Conservation (phyloP, 2,329 filamentous ascomycete genomes). For the Ambrosiella xylebori region DNA sequence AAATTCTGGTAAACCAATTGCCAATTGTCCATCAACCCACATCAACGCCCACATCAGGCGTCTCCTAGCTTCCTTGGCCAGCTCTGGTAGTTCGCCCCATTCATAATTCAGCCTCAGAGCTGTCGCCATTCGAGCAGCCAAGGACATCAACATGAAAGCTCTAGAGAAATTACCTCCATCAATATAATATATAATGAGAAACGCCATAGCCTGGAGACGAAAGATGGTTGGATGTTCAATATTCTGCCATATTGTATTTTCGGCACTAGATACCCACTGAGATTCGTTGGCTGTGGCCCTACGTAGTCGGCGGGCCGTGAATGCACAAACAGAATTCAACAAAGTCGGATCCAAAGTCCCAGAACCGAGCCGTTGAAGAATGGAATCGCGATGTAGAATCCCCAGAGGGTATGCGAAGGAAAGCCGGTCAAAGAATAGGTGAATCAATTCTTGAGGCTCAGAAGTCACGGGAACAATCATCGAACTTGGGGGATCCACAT, state of each 20-base stretch:
- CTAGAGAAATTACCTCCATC: conserved; percentile 27
- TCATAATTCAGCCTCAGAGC: conserved; percentile 29
- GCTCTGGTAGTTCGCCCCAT: conserved; percentile 23
- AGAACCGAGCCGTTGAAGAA: conserved; percentile 41
- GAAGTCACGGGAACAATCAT: neutral
- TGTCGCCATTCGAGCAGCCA: conserved; percentile 27
- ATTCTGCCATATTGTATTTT: conserved; percentile 33
- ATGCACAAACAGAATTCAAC: conserved; percentile 33
- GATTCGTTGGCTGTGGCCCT: conserved; percentile 28
- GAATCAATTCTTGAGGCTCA: conserved; percentile 6
- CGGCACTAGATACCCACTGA: conserved; percentile 36
- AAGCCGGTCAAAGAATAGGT: conserved; percentile 17
- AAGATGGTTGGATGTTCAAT: conserved; percentile 39
- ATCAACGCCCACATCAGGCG: conserved; percentile 29
- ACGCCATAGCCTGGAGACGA: conserved; percentile 32
- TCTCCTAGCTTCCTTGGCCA: conserved; percentile 26
- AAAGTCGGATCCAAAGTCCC: conserved; percentile 38
- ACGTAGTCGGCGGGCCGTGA: conserved; percentile 23
- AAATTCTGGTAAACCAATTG: conserved; percentile 27
- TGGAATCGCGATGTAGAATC: conserved; percentile 40
- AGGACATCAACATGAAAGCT: conserved; percentile 28
- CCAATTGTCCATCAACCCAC: conserved; percentile 26
- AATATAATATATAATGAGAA: conserved; percentile 29
- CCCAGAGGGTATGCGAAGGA: conserved; percentile 16
- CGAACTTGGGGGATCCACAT: neutral